Conservation (phyloP, 768 basidiomycete genomes). For the Tricholomella constricta region DNA sequence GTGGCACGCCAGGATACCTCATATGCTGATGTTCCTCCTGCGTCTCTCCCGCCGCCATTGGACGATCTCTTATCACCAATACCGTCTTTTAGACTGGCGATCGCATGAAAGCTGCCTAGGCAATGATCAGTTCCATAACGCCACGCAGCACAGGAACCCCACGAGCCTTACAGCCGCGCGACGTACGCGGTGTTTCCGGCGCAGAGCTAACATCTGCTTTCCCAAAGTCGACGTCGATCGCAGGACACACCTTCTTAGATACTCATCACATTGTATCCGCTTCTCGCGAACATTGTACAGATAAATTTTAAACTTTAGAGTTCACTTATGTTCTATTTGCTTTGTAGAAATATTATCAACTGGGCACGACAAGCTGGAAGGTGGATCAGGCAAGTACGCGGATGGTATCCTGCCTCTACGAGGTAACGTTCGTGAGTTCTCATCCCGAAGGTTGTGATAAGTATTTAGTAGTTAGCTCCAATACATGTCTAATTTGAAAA, state of each 20-base stretch:
- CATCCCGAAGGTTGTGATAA: too few species aligned
- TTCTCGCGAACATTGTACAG: not conserved
- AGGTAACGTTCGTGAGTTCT: too few species aligned
- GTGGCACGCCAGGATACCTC: slow-evolving; percentile 12
- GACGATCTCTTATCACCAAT: slow-evolving; percentile 8
- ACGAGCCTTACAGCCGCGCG: not conserved
- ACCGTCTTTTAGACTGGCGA: slow-evolving; percentile 8
- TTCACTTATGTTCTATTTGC: not conserved
- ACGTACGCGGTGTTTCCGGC: not conserved
- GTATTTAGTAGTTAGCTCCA: too few species aligned
- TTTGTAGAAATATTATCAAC: too few species aligned
- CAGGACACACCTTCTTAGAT: not conserved
- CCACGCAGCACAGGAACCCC: not conserved
- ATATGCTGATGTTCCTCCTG: slow-evolving; percentile 34
- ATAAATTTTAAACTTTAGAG: not conserved
- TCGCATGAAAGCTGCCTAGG: not conserved
- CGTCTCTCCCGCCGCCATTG: slow-evolving; percentile 23
- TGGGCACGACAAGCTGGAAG: too few species aligned
- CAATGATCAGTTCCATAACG: not conserved
- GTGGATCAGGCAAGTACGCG: too few species aligned
- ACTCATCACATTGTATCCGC: not conserved
- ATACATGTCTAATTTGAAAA: too few species aligned
- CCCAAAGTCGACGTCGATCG: not conserved
- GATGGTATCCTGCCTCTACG: too few species aligned
- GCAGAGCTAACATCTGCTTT: not conserved